Evolutionary conservation across 1,284 basidiomycete genomes (phyloP), one percentile per base, ranked within the genome.

Genomic region (Leucoagaricus sp.): DNA sequence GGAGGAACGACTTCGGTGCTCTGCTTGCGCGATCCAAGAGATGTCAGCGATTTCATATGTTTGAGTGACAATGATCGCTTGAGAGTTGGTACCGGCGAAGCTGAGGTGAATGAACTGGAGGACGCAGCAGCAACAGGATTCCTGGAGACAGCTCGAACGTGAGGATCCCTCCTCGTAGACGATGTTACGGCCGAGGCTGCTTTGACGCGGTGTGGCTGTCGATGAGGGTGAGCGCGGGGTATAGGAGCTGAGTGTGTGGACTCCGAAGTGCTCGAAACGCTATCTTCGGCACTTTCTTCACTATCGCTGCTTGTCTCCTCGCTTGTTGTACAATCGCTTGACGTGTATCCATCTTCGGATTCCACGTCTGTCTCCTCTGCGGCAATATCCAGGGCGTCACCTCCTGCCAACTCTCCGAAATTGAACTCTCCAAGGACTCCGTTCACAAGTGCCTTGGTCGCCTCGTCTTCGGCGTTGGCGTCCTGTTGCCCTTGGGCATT

Each of bases 371-470:
- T 85, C 47, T 85, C 87, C 69, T 91, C 89, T 8, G 87, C 91
- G 4, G 85, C 90, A 49, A 93, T 69, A 63, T 95, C 94, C 44
- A 86, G 80, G 12, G 85, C 91, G 64, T 94, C 90, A 1, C 85
- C 91, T 49, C 82, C 77, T 8, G 90, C 82, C 31, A 94, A 77
- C 28, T 92, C 90, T 13, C 89, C 85, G 59, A 97, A 87, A 66
- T 84, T 85, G 51, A 97, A 78, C 64, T 93, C 91, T 38, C 81
- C 80, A 58, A 94, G 83, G 34, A 96, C 84, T 45, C 86, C 83
- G 60, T 91, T 83, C 48, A 97, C 85, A 49, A 97, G 77, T 23
- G 82, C 84, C 50, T 89, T 87, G 29, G 94, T 86, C 31, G 87
- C 87, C 63, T 91, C 86, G 61, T 90, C 89, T 69, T 91, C 88